A percentile compares a stretch with the other conserved stretches of the same genome.
Evolutionary conservation across 129 eudicot genomes (phyloP).

Genomic region (Cynara cardunculus): DNA sequence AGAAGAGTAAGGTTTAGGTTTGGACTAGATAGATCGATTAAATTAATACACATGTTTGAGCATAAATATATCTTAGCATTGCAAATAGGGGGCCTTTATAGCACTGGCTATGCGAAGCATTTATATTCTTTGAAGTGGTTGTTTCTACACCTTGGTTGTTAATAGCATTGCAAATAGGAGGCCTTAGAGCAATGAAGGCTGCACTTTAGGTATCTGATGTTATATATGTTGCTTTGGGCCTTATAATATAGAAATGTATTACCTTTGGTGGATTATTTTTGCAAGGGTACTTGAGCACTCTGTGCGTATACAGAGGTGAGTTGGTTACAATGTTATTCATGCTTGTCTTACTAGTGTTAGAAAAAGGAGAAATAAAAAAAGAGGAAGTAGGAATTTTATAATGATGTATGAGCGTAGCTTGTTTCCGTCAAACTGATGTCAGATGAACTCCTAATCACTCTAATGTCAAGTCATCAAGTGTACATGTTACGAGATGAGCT

Average conservation of each 20-base stretch:
- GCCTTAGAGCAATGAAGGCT: background rate
- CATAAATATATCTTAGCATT: background rate
- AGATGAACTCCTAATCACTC: too few species aligned
- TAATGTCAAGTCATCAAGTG: too few species aligned
- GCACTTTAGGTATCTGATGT: background rate
- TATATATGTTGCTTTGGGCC: background rate
- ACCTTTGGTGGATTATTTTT: background rate
- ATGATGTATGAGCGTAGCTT: too few species aligned
- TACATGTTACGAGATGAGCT: background rate
- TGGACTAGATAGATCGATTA: background rate
- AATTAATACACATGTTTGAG: background rate
- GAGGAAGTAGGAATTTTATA: too few species aligned
- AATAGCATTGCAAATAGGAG: background rate
- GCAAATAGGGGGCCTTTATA: background rate
- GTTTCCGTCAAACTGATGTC: too few species aligned
- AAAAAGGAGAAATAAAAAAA: too few species aligned
- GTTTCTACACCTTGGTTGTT: background rate
- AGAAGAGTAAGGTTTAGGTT: background rate
- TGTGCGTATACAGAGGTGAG: too few species aligned
- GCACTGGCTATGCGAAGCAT: background rate
- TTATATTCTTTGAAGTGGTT: background rate
- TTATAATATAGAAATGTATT: background rate
- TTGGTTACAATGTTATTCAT: too few species aligned
- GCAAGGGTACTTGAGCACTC: background rate
- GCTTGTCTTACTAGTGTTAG: too few species aligned